Base-by-base conservation (phyloP, 2,329 filamentous ascomycete species). In the Pseudogymnoascus sp. region DNA sequence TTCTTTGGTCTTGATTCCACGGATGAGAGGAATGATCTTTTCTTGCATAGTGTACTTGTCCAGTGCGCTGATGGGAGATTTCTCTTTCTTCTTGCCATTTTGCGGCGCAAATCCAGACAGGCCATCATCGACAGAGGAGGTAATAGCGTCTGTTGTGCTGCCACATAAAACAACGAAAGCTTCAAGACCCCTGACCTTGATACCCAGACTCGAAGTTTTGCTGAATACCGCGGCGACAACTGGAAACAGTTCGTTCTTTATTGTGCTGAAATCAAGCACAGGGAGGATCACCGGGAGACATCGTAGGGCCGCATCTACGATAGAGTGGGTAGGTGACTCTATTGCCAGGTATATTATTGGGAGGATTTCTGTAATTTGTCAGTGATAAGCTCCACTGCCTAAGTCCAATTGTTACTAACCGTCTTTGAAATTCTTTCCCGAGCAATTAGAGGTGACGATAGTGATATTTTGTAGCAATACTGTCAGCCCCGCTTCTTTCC, bases 31-130 rank as follows among this genome's bases (percentile, higher is more conserved):
- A 0, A 97, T 84, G 35, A 99, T 90, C 78, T 97, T 97, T 73
- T 99, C 94, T 74, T 99, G 94, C 77, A 99, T 93, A 0, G 94
- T 97, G 72, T 94, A 97, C 74, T 97, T 97, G 77, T 99, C 94
- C 28, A 99, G 79, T 2, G 93, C 92, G 1, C 86, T 91, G 0
- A 88, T 88, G 0, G 84, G 89, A 3, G 82, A 83, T 1, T 82
- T 78, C 71, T 87, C 87, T 64, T 84, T 82, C 70, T 83, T 84
- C 60, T 70, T 71, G 63, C 67, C 69, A 31, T 83, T 78, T 61
- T 78, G 73, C 67, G 82, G 75, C 44, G 77, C 70, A 72, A 92
- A 79, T 0, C 91, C 92, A 67, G 91, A 88, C 2, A 97, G 80
- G 4, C 91, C 92, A 72, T 94, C 91, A 56, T 84, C 78, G 42